phyloP scores from a whole-genome alignment of 805 yeast species.

The Saturnispora gosingensis region DNA sequence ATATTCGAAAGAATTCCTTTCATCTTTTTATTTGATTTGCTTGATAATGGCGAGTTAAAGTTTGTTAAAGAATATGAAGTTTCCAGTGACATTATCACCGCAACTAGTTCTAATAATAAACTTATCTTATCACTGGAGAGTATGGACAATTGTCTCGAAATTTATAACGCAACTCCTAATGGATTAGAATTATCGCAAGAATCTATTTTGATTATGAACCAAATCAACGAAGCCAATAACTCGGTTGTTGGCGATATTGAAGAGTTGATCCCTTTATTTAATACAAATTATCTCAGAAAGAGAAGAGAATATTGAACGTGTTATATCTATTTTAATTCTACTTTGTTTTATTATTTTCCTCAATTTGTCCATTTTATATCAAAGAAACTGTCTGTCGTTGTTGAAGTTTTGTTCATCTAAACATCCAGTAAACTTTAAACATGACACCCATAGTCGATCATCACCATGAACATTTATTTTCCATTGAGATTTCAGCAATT shows the following conservation, averaged over 20 bases:
- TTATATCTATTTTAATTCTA: neutral
- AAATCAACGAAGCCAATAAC: slow-evolving; percentile 18
- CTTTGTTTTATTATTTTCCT: neutral
- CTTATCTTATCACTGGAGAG: slow-evolving; percentile 23
- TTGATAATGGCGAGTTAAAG: slow-evolving; percentile 23
- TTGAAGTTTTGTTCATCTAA: slow-evolving; percentile 20
- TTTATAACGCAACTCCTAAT: slow-evolving; percentile 19
- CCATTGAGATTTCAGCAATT: slow-evolving; percentile 37
- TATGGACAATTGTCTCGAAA: slow-evolving; percentile 15
- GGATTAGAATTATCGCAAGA: slow-evolving; percentile 17
- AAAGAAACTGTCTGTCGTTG: slow-evolving; percentile 19
- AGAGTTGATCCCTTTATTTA: slow-evolving; percentile 43
- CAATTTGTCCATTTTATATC: neutral
- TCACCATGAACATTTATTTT: slow-evolving; percentile 18
- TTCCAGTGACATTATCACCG: slow-evolving; percentile 20
- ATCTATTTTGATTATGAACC: slow-evolving; percentile 21
- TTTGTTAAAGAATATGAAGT: slow-evolving; percentile 25
- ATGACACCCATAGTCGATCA: slow-evolving; percentile 21
- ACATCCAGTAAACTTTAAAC: slow-evolving; percentile 22
- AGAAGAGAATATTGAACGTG: slow-evolving; percentile 48
- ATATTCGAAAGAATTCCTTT: slow-evolving; percentile 39
- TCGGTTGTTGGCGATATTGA: slow-evolving; percentile 23
- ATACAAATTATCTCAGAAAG: slow-evolving; percentile 45
- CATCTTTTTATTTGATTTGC: slow-evolving; percentile 30
- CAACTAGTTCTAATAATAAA: slow-evolving; percentile 17